Percentiles rank a stretch among this genome's conserved stretches.
phyloP scores from a whole-genome alignment of 768 basidiomycete genomes.

The Leccinum subgranulosum region DNA sequence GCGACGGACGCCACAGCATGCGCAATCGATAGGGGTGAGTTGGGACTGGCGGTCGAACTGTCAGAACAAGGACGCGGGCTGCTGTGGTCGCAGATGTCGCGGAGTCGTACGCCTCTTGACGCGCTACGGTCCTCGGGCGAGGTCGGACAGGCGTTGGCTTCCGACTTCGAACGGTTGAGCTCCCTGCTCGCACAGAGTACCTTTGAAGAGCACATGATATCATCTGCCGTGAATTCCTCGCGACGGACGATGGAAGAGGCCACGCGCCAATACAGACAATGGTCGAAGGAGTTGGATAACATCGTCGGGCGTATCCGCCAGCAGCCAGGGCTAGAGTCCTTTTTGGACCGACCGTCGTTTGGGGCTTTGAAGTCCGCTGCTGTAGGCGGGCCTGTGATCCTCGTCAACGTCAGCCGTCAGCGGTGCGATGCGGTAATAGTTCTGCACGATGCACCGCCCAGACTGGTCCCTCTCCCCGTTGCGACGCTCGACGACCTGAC shows the following conservation, averaged over 20 bases:
- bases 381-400: conserved; percentile 32
- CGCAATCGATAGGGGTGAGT: conserved; percentile 20
- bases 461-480: conserved; percentile 17
- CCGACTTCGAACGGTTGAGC: conserved; percentile 23
- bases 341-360: conserved; percentile 25
- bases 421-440: conserved; percentile 42
- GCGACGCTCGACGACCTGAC: conserved; percentile 12
- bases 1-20: conserved; percentile 26
- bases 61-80: conserved; percentile 32
- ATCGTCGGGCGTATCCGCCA: conserved; percentile 21
- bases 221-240: background rate
- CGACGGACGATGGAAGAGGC: conserved; percentile 12
- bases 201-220: background rate
- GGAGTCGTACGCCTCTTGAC: conserved; percentile 27
- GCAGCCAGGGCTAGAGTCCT: conserved; percentile 28
- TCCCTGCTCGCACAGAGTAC: conserved; percentile 8
- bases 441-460: conserved; percentile 15
- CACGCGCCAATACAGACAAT: conserved; percentile 13
- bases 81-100: conserved; percentile 29
- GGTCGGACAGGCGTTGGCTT: conserved; percentile 18
- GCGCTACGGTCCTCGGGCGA: conserved; percentile 14
- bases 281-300: conserved; percentile 18
- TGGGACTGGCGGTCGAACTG: conserved; percentile 32
- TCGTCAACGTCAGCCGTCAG: conserved; percentile 32
- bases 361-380: conserved; percentile 19